Percentiles rank a stretch among this genome's conserved stretches.
Evolutionary conservation across 345 rosid species (phyloP).

Genomic region (Lepidium aucheri): DNA sequence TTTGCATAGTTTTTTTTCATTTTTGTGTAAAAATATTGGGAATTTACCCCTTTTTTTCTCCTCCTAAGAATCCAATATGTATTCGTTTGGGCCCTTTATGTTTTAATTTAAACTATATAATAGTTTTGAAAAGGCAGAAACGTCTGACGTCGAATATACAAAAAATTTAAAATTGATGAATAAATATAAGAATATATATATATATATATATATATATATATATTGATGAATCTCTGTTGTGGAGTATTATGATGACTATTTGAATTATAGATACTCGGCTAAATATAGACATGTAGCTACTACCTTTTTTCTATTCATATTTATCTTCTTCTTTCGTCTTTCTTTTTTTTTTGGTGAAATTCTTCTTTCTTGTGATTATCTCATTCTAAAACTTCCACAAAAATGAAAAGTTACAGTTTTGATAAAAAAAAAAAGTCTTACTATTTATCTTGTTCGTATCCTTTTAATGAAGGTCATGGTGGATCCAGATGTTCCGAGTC

Average conservation of each 20-base stretch:
- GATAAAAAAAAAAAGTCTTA: too few species aligned
- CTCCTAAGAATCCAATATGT: neutral
- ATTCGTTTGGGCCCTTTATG: neutral
- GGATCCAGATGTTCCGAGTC: conserved; percentile 37
- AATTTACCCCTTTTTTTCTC: neutral
- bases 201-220: neutral
- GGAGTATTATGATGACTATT: conserved; percentile 11
- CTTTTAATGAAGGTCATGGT: conserved; percentile 29
- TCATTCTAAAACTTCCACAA: neutral
- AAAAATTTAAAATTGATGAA: neutral
- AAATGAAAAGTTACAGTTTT: too few species aligned
- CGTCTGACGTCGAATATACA: neutral
- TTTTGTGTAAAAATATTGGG: neutral
- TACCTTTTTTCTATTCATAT: neutral
- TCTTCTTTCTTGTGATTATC: neutral
- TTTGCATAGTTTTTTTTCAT: neutral
- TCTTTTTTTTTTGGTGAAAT: too few species aligned
- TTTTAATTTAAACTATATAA: neutral
- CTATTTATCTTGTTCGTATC: neutral
- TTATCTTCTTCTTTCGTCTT: too few species aligned
- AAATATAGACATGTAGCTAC: conserved; percentile 2
- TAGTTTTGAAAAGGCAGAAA: neutral
- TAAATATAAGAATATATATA: neutral
- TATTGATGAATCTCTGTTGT: neutral
- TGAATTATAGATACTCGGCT: conserved; percentile 5